Evolutionary conservation across 441 rosid species (phyloP), one percentile per base, ranked within the genome.

Genomic region (Mallotus japonicus): DNA sequence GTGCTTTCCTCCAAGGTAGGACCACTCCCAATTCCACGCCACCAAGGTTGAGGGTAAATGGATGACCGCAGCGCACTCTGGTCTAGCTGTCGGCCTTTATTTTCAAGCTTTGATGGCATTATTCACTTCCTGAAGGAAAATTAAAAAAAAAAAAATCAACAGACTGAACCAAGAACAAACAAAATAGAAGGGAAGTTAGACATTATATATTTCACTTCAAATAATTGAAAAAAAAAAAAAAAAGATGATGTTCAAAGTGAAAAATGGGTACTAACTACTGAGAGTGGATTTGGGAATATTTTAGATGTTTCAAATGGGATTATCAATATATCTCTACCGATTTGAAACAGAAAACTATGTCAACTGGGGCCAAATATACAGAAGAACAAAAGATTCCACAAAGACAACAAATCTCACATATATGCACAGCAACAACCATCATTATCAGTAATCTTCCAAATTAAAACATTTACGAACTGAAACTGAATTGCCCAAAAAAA

Each of bases 41-140:
- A 88, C 92, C 88, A 86, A 42, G 90, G 90, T 62, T 86, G 85
- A 17, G 77, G 58, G 73, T 76, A 81, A 58, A 70, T 22, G 24
- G 77, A 55, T 14, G 90, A 76, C 24, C 82, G 87, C 71, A 76
- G 70, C 73, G 77, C 69, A 34, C 81, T 78, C 53, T 54, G 84
- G 50, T 76, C 86, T 69, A 77, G 42, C 56, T 62, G 77, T 11
- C 47, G 79, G 75, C 79, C 78, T 67, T 50, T 77, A 71, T 69
- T 73, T 55, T 71, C 82, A 37, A 64, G 49, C 74, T 82, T 85
- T 65, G 84, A 79, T 6, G 85, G 89, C 92, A 88, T 86, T 66
- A 61, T 82, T 76, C 65, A 73, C 64, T 66, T 59, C 68, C 78
- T 62, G 82, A 65, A 60, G 70, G 62, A n/a, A 62, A 37, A 37